Conservation (phyloP, 2,329 filamentous ascomycete species). For the Aaosphaeria arxii region DNA sequence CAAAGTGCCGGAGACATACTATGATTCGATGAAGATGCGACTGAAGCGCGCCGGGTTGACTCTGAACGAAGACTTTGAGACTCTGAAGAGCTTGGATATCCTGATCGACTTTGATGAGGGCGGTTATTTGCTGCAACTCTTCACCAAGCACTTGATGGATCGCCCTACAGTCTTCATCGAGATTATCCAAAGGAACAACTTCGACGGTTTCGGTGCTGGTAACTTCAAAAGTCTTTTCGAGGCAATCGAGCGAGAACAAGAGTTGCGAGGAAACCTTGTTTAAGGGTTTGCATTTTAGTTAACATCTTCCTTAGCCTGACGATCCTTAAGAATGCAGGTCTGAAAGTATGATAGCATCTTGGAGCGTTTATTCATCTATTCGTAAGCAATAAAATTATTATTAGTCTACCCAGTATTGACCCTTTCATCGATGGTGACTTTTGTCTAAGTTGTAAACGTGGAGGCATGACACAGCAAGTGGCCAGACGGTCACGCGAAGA, state of each 20-base stretch:
- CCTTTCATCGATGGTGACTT: neutral
- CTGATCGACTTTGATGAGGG: slow-evolving; percentile 93
- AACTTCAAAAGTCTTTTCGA: slow-evolving; percentile 97
- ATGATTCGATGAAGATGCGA: slow-evolving; percentile 70
- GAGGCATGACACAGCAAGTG: no score
- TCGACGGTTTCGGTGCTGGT: slow-evolving; percentile 88
- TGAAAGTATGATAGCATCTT: no score
- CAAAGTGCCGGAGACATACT: slow-evolving; percentile 82
- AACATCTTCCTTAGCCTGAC: neutral
- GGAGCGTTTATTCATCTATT: no score
- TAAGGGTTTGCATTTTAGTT: neutral
- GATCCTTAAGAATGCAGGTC: no score
- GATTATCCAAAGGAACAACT: slow-evolving; percentile 90
- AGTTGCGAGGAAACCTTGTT: slow-evolving; percentile 72
- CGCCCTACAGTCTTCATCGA: slow-evolving; percentile 93
- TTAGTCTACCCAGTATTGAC: no score
- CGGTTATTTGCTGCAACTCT: slow-evolving; percentile 71
- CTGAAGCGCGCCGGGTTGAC: slow-evolving; percentile 60
- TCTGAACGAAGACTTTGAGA: slow-evolving; percentile 76
- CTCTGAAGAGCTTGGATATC: slow-evolving; percentile 74
- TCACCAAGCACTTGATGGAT: slow-evolving; percentile 78
- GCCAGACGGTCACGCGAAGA: no score
- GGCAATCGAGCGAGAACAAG: slow-evolving; percentile 92
- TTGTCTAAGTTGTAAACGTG: neutral
- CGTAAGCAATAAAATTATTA: no score